Percentiles rank a stretch among this genome's conserved stretches.
Evolutionary conservation across 345 rosid species (phyloP).

Genomic region (Eucalyptus tenuipes): DNA sequence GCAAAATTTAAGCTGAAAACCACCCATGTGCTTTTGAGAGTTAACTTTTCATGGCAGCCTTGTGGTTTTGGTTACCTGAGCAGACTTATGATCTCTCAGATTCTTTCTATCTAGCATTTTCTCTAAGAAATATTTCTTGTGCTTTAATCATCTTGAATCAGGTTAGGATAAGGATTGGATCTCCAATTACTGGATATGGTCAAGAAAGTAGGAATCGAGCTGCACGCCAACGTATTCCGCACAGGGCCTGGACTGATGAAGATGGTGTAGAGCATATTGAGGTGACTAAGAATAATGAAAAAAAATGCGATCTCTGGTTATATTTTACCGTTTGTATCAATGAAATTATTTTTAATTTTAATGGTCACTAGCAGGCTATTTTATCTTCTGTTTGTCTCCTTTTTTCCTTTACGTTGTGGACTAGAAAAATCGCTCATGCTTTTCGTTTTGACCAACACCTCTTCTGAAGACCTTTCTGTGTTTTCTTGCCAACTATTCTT

Average conservation of each 20-base stretch:
- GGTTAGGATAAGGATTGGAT: slow-evolving; percentile 95
- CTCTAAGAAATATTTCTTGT: background rate
- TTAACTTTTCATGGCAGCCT: background rate
- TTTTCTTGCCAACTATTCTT: background rate
- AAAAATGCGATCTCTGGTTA: background rate
- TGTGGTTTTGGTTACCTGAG: background rate
- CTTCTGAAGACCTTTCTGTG: background rate
- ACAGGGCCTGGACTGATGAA: slow-evolving; percentile 71
- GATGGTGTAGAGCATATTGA: slow-evolving; percentile 91
- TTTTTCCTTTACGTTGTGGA: background rate
- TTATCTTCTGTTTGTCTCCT: background rate
- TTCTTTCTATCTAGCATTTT: background rate
- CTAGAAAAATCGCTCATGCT: background rate
- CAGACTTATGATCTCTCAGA: background rate
- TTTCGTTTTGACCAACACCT: background rate
- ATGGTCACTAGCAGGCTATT: background rate
- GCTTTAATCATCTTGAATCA: slow-evolving; percentile 11
- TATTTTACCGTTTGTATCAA: background rate
- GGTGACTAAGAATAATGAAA: slow-evolving; percentile 14
- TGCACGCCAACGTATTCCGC: slow-evolving; percentile 90
- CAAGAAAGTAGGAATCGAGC: slow-evolving; percentile 95
- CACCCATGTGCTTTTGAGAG: background rate
- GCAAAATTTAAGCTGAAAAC: background rate
- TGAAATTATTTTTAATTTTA: background rate
- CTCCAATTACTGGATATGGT: slow-evolving; percentile 94